A percentile compares a stretch with the other conserved stretches of the same genome.
These are phyloP conservation scores for Ophiostoma populinum DNA, from an alignment of 2,329 filamentous ascomycete species.

Conservation along the genomic window DNA sequence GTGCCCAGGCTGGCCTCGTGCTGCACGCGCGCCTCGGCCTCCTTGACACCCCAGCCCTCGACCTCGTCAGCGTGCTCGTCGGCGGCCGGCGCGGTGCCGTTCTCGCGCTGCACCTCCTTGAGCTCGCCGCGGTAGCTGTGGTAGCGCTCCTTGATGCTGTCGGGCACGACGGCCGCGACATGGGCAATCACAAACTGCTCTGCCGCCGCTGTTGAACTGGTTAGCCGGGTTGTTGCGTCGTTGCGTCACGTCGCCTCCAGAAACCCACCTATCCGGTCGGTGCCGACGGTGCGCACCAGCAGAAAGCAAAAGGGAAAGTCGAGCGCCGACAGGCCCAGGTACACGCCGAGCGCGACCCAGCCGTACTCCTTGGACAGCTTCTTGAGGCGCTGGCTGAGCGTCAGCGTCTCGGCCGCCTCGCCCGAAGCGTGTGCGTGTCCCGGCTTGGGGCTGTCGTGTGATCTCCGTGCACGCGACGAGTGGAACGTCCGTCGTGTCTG, in stretches of 20 bases:
- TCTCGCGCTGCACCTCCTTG: slow-evolving; percentile 27
- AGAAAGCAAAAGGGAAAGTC: slow-evolving; percentile 95
- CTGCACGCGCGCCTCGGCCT: slow-evolving; percentile 42
- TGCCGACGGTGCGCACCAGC: slow-evolving; percentile 65
- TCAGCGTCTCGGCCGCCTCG: slow-evolving; percentile 12
- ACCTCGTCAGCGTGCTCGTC: slow-evolving; percentile 26
- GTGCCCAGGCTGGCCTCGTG: slow-evolving; percentile 60
- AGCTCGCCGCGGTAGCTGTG: slow-evolving; percentile 30
- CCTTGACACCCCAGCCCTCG: slow-evolving; percentile 42
- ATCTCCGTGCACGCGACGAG: slow-evolving; percentile 14
- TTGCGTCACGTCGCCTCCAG: neutral
- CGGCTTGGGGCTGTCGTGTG: slow-evolving; percentile 9
- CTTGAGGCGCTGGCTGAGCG: slow-evolving; percentile 55
- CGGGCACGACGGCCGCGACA: slow-evolving; percentile 40
- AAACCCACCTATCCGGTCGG: slow-evolving; percentile 57
- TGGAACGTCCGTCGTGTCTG: slow-evolving; percentile 15
- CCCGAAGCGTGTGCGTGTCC: neutral
- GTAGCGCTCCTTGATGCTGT: slow-evolving; percentile 37
- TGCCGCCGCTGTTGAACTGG: slow-evolving; percentile 29
- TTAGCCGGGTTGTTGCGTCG: neutral
- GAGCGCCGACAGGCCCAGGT: slow-evolving; percentile 61
- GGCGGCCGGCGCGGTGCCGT: slow-evolving; percentile 21
- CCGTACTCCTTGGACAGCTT: slow-evolving; percentile 85
- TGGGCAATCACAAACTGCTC: slow-evolving; percentile 52
- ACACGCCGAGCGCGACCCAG: slow-evolving; percentile 85